These are phyloP conservation scores for Trichoderma parareesei DNA, from an alignment of 495 filamentous ascomycete species.

Conservation along the genomic window DNA sequence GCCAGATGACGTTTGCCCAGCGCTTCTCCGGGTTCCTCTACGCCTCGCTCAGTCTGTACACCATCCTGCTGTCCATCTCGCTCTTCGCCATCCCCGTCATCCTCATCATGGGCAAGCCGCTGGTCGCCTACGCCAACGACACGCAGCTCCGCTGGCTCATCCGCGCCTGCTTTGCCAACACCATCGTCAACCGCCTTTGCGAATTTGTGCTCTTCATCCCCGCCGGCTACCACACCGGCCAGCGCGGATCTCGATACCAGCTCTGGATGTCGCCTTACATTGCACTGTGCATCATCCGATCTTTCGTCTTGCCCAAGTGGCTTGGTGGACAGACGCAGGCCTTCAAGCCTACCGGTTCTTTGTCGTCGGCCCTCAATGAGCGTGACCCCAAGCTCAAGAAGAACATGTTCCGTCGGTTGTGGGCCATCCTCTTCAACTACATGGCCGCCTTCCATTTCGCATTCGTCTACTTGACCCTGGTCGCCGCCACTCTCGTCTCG, in stretches of 20 bases:
- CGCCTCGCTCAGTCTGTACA: conserved; percentile 35
- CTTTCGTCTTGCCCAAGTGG: conserved; percentile 39
- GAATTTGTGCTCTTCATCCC: conserved; percentile 37
- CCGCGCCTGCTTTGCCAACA: conserved; percentile 35
- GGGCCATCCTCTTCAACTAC: conserved; percentile 6
- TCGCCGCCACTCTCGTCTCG: conserved; percentile 28
- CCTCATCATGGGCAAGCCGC: conserved; percentile 34
- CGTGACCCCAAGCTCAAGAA: conserved; percentile 2
- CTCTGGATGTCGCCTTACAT: conserved; percentile 41
- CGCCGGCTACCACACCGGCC: conserved; percentile 37
- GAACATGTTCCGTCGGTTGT: conserved; percentile 6
- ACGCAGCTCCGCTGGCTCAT: conserved; percentile 41
- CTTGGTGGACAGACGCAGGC: conserved; percentile 6
- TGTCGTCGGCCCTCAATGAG: conserved; percentile 6
- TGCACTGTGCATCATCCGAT: conserved; percentile 33
- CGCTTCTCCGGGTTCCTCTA: conserved; percentile 34
- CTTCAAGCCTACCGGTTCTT: conserved; percentile 11
- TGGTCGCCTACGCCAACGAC: conserved; percentile 35
- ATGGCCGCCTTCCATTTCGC: conserved; percentile 1
- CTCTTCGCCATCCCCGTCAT: conserved; percentile 40
- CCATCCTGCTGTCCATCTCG: conserved; percentile 33
- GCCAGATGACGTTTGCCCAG: conserved; percentile 17
- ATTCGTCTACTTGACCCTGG: conserved; percentile 35
- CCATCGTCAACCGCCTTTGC: conserved; percentile 33
- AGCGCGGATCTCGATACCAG: conserved; percentile 32